phyloP scores from a whole-genome alignment of 169 alveolate species.

The Pseudocohnilembus persalinus region DNA sequence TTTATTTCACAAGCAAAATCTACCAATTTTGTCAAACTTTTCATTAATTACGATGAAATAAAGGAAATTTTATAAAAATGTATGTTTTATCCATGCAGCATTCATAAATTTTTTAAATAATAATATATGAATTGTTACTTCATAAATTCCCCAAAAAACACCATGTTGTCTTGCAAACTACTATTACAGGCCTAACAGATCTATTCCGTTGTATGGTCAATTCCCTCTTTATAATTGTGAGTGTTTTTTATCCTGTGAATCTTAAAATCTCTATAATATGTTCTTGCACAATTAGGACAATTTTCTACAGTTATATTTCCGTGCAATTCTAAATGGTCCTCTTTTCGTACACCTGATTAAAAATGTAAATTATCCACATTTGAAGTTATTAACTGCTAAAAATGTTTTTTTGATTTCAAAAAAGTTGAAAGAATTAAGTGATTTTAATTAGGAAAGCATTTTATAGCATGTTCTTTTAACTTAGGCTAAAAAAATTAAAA shows the following conservation, averaged over 20 bases:
- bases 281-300: background rate
- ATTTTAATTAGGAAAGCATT: conserved; percentile 40
- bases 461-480: conserved; percentile 37
- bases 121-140: no score
- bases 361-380: conserved; percentile 19
- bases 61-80: no score
- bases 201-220: conserved; percentile 1
- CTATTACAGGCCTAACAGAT: conserved; percentile 7
- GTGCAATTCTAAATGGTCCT: conserved; percentile 9
- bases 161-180: background rate
- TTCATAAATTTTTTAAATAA: no score
- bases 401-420: background rate
- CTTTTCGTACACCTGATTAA: background rate
- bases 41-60: no score
- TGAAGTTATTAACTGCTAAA: conserved; percentile 2
- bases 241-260: background rate
- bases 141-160: conserved; percentile 18
- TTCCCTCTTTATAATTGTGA: background rate
- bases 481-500: background rate
- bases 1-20: no score
- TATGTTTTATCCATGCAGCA: no score
- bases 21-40: no score
- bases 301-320: conserved; percentile 13
- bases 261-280: conserved; percentile 12
- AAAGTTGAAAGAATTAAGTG: conserved; percentile 30